phyloP scores from a whole-genome alignment of 495 filamentous ascomycete species.

The Penicillium herquei region DNA sequence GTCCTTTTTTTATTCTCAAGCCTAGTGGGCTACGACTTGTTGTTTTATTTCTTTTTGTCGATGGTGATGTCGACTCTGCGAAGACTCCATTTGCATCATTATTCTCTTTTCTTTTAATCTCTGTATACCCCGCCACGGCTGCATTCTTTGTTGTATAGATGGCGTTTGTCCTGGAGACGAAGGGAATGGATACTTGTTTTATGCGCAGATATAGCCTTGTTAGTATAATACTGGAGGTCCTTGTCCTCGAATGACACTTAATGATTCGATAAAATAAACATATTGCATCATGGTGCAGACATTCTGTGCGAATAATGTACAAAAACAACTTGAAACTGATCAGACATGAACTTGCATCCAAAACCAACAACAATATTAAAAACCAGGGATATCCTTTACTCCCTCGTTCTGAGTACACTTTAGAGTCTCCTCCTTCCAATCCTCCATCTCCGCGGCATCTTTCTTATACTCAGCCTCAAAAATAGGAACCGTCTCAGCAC shows the following conservation, averaged over 20 bases:
- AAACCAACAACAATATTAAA: too few relatives aligned
- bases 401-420: background rate
- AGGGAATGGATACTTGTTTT: slow-evolving; percentile 18
- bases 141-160: slow-evolving; percentile 39
- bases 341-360: too few relatives aligned
- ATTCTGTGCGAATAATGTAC: too few relatives aligned
- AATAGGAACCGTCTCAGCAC: background rate
- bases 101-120: slow-evolving; percentile 10
- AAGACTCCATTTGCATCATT: background rate
- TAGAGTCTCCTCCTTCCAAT: background rate
- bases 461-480: background rate
- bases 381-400: too few relatives aligned
- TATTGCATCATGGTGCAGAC: background rate
- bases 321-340: too few relatives aligned
- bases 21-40: background rate
- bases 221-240: background rate
- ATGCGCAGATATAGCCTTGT: slow-evolving; percentile 9
- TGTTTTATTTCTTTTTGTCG: slow-evolving; percentile 3
- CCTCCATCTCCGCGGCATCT: background rate
- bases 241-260: background rate
- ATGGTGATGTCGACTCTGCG: background rate
- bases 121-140: slow-evolving; percentile 40
- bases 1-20: background rate
- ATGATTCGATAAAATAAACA: background rate
- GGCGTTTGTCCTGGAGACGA: slow-evolving; percentile 32